A percentile compares a stretch with the other conserved stretches of the same genome.
These are phyloP conservation scores for Fonsecaea monophora DNA, from an alignment of 2,329 filamentous ascomycete genomes.

Conservation along the genomic window DNA sequence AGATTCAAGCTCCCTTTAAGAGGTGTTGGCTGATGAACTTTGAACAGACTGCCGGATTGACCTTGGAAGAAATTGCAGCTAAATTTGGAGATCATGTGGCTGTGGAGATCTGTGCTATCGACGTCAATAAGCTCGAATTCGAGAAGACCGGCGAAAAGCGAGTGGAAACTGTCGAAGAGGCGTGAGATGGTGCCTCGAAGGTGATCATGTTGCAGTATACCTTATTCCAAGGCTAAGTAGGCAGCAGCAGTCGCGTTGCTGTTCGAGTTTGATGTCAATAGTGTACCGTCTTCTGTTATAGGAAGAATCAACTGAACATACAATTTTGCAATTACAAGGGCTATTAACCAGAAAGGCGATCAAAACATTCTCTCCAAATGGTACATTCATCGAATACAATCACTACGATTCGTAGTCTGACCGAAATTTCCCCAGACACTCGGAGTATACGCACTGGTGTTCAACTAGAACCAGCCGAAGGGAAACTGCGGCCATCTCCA, in stretches of 20 bases:
- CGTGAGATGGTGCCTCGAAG: not conserved
- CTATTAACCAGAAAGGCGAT: not conserved
- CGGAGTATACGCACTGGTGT: too few species aligned
- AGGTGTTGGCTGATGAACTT: not conserved
- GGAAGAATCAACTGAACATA: not conserved
- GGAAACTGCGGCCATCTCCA: too few species aligned
- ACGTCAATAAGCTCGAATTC: slow-evolving; percentile 11
- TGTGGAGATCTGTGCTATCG: slow-evolving; percentile 33
- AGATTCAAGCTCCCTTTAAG: not conserved
- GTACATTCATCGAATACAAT: too few species aligned
- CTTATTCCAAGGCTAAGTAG: not conserved
- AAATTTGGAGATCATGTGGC: slow-evolving; percentile 44
- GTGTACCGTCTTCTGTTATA: not conserved
- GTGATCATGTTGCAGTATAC: not conserved
- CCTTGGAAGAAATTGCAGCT: slow-evolving; percentile 44
- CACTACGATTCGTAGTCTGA: too few species aligned
- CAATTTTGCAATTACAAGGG: not conserved
- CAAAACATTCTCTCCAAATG: too few species aligned
- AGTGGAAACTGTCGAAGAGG: not conserved
- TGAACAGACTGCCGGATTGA: slow-evolving; percentile 41
- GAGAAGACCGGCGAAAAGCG: slow-evolving; percentile 10
- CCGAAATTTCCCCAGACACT: too few species aligned
- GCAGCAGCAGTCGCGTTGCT: not conserved
- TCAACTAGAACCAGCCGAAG: too few species aligned
- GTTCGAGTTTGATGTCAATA: not conserved